phyloP scores from a whole-genome alignment of 257 asterid genomes.

The Solanum chilense region DNA sequence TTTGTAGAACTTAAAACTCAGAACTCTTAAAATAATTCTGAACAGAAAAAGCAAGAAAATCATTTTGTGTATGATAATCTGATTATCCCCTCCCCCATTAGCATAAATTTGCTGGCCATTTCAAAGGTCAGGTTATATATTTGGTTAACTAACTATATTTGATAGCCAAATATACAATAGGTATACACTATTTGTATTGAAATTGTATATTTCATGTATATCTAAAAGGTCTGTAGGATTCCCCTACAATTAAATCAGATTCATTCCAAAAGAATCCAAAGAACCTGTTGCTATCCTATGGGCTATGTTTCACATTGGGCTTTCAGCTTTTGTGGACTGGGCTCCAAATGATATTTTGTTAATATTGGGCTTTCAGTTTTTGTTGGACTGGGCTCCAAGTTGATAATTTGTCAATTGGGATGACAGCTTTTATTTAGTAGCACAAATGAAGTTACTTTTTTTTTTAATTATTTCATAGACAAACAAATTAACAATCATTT shows the following conservation, averaged over 20 bases:
- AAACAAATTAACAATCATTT: neutral
- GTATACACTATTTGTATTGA: neutral
- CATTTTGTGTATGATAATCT: neutral
- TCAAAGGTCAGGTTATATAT: neutral
- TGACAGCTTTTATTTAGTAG: neutral
- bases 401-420: neutral
- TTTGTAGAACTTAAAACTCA: too few relatives aligned
- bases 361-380: neutral
- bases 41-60: too few relatives aligned
- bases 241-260: neutral
- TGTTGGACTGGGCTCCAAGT: neutral
- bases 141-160: neutral
- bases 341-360: neutral
- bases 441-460: neutral
- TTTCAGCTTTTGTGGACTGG: neutral
- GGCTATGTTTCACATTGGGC: neutral
- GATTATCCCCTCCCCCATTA: neutral
- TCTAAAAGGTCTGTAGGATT: neutral
- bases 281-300: neutral
- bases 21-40: too few relatives aligned
- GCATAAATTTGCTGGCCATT: neutral
- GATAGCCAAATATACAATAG: neutral
- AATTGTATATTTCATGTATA: neutral
- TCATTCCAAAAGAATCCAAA: neutral
- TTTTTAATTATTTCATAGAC: neutral